Evolutionary conservation across 2,329 filamentous ascomycete species (phyloP), one percentile per base, ranked within the genome.

Genomic region (Cryphonectria naterciae): DNA sequence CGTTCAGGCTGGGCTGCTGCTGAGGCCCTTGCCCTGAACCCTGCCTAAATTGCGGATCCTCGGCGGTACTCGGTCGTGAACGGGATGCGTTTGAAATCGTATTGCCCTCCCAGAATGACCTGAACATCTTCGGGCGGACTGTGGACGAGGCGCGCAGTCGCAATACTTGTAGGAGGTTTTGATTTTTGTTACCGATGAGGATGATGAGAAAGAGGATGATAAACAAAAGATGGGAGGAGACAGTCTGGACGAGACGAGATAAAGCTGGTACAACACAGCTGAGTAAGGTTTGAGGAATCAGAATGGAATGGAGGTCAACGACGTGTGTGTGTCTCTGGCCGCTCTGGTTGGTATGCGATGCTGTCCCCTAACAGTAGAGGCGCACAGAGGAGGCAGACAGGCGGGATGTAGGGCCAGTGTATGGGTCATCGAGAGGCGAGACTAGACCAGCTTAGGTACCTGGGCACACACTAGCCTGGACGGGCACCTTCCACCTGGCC

Each of bases 31-130:
- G 32, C 52, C 65, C 52, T 58, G 52, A 35, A 65, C 63, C 63
- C 63, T 67, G 65, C 54, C 39, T 60, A 25, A n/a, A 25, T 17
- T 67, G 65, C 65, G 65, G 65, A 15, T 25, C 65, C 37, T 67
- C 65, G 65, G 65, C 65, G 65, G 65, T 58, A 67, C 65, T 67
- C 65, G 65, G 65, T 60, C 65, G 65, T 28, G 65, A 19, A 5
- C 65, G 65, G 35, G 65, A 46, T 8, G 52, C 28, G 65, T 43
- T 67, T 41, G 65, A 39, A 60, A 58, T 58, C 52, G 65, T 67
- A 39, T 41, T 60, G 54, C 65, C 52, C 65, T 67, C 65, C 65
- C 65, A 67, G 54, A 67, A 67, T 67, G 65, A 67, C 65, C 32
- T 67, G n/a, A 67, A 67, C 65, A 67, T 67, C 25, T 22, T 49